Conservation (phyloP, 2,329 filamentous ascomycete species). For the Parastagonospora nodorum region DNA sequence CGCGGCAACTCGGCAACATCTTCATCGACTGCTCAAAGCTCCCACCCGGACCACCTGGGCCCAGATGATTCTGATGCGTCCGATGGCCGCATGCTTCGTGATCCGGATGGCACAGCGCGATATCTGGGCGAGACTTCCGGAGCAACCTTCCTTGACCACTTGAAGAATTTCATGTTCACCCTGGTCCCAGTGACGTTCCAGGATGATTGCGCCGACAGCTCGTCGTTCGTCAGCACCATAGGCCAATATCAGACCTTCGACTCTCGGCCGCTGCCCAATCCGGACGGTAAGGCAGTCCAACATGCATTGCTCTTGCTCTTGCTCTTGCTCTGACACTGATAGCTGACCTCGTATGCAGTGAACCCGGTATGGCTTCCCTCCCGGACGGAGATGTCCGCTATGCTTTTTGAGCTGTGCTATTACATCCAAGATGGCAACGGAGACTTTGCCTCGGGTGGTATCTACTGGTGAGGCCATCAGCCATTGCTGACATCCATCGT, state of each 20-base stretch:
- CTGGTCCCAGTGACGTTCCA: constrained; percentile 22
- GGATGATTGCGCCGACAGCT: constrained; percentile 21
- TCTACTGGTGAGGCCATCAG: constrained; percentile 18
- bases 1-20: constrained; percentile 9
- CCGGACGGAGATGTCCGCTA: constrained; percentile 21
- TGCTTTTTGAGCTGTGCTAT: constrained; percentile 25
- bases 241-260: constrained; percentile 36
- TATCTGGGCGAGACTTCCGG: constrained; percentile 33
- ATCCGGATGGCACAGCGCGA: constrained; percentile 20
- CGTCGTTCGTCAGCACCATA: constrained; percentile 24
- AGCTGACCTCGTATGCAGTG: constrained; percentile 2
- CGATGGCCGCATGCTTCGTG: constrained; percentile 24
- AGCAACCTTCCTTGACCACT: constrained; percentile 30
- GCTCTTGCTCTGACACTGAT: background rate
- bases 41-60: constrained; percentile 9
- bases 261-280: constrained; percentile 31
- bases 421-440: constrained; percentile 34
- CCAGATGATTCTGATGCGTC: constrained; percentile 14
- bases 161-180: constrained; percentile 33
- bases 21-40: constrained; percentile 8
- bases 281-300: constrained; percentile 8
- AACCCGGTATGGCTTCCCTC: constrained; percentile 33
- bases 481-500: background rate
- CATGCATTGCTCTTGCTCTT: background rate
- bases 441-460: constrained; percentile 26